Conservation (phyloP, 192 early-diverging fungal species). For the Ambispora gerdemannii region DNA sequence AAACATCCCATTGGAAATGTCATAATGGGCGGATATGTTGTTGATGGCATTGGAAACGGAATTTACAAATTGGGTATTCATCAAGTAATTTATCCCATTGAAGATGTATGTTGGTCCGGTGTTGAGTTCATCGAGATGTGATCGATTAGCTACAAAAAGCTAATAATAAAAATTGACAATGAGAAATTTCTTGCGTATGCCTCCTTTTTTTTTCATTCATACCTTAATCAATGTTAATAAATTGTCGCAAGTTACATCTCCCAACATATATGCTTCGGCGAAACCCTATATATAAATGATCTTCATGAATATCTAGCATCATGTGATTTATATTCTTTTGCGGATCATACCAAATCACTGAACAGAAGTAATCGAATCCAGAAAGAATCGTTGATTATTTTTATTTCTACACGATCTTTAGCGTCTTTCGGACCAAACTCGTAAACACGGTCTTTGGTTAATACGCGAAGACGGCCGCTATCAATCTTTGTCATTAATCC, state of each 20-base stretch:
- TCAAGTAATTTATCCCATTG: constrained; percentile 49
- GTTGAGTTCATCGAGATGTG: constrained; percentile 44
- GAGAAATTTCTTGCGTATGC: too few relatives aligned
- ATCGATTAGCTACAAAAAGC: constrained; percentile 58
- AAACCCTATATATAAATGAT: constrained; percentile 54
- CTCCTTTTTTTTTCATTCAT: too few relatives aligned
- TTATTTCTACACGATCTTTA: constrained; percentile 40
- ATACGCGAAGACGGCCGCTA: constrained; percentile 42
- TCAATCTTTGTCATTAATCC: constrained; percentile 35
- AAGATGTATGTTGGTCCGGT: constrained; percentile 50
- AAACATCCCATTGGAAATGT: constrained; percentile 76
- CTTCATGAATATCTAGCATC: too few relatives aligned
- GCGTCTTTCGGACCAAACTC: constrained; percentile 46
- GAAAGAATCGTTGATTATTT: constrained; percentile 54
- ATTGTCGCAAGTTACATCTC: constrained; percentile 55
- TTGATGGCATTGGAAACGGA: constrained; percentile 54
- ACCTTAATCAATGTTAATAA: constrained; percentile 54
- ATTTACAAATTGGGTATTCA: constrained; percentile 61
- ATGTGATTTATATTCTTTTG: too few relatives aligned
- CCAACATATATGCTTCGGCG: constrained; percentile 70
- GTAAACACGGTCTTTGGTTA: constrained; percentile 32
- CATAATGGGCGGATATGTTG: constrained; percentile 74
- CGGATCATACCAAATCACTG: constrained; percentile 46
- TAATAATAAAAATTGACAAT: constrained; percentile 13
- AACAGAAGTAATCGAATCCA: constrained; percentile 60